A percentile compares a stretch with the other conserved stretches of the same genome.
phyloP scores from a whole-genome alignment of 2,329 filamentous ascomycete genomes.

The Triangularia verruculosa region DNA sequence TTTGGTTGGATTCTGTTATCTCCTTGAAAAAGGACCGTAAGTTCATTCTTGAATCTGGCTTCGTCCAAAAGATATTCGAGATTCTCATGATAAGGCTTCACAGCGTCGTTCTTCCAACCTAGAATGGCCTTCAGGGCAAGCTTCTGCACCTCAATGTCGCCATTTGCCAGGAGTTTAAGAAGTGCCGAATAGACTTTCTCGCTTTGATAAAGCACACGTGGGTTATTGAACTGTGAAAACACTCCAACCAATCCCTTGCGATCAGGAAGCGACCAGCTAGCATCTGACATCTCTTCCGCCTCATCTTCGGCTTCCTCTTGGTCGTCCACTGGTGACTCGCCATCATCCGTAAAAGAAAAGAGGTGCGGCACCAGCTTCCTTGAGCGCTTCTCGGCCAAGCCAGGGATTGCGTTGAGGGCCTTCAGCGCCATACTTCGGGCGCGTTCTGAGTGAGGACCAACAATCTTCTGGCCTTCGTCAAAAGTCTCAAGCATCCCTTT shows the following conservation, averaged over 20 bases:
- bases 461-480: slow-evolving; percentile 57
- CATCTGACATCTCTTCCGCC: slow-evolving; percentile 37
- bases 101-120: slow-evolving; percentile 78
- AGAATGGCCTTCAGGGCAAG: slow-evolving; percentile 79
- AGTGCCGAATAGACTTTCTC: slow-evolving; percentile 74
- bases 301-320: slow-evolving; percentile 36
- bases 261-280: slow-evolving; percentile 70
- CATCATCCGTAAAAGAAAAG: slow-evolving; percentile 69
- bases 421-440: slow-evolving; percentile 76
- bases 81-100: slow-evolving; percentile 80
- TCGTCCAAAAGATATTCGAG: slow-evolving; percentile 86
- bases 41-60: slow-evolving; percentile 84
- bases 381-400: slow-evolving; percentile 80
- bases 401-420: slow-evolving; percentile 69
- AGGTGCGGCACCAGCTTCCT: slow-evolving; percentile 82
- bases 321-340: slow-evolving; percentile 39
- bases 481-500: slow-evolving; percentile 63
- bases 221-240: slow-evolving; percentile 83
- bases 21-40: slow-evolving; percentile 82
- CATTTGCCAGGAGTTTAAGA: slow-evolving; percentile 75
- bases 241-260: slow-evolving; percentile 79
- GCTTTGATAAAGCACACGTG: slow-evolving; percentile 75
- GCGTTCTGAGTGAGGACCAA: slow-evolving; percentile 49
- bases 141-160: slow-evolving; percentile 86
- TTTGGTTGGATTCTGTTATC: slow-evolving; percentile 69